Conservation (phyloP, 352 stramenopile genomes). For the Phytophthora capsici region DNA sequence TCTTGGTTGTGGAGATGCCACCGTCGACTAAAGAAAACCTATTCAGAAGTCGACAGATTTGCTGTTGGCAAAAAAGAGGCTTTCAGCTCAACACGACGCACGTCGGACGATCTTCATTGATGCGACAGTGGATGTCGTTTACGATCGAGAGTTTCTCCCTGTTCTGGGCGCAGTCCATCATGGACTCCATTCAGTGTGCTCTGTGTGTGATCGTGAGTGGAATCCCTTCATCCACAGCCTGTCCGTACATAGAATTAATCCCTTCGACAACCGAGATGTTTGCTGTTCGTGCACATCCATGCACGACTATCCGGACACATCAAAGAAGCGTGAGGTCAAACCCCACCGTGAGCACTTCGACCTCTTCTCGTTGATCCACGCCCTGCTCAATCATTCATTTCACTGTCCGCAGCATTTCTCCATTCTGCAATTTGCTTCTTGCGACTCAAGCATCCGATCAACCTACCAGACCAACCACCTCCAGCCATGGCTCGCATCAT, state of each 20-base stretch:
- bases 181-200: no score
- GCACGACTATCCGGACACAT: constrained; percentile 6
- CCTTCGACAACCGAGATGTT: constrained; percentile 11
- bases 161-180: no score
- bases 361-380: not conserved
- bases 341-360: not conserved
- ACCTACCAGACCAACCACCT: not conserved
- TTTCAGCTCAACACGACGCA: not conserved
- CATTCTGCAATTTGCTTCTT: constrained; percentile 34
- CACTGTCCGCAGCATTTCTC: not conserved
- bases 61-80: constrained; percentile 1
- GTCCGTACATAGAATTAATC: constrained; percentile 1
- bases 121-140: not conserved
- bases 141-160: no score
- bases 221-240: not conserved
- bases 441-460: constrained; percentile 14
- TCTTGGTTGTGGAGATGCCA: no score
- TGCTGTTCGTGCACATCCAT: constrained; percentile 24
- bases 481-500: constrained; percentile 25
- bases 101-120: constrained; percentile 1
- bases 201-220: not conserved
- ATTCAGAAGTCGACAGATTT: constrained; percentile 16
- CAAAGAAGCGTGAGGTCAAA: no score
- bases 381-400: not conserved
- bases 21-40: constrained; percentile 14